phyloP scores from a whole-genome alignment of 108 stramenopile genomes.

The Pseudonitzschia multiseries region DNA sequence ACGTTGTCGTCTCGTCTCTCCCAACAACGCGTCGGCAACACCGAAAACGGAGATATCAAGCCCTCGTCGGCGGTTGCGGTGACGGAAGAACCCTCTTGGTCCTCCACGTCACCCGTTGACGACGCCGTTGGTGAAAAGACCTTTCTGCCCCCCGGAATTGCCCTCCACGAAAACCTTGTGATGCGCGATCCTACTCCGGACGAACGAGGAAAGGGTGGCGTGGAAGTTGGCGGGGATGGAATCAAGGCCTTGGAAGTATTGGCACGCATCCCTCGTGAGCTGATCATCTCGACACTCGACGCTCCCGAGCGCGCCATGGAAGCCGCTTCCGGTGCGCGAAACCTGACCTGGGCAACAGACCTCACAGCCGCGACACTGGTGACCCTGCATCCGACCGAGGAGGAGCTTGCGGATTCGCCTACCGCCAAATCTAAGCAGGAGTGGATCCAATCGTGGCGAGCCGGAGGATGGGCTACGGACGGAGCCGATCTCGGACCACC shows the following conservation, averaged over 20 bases:
- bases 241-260: slow-evolving; percentile 33
- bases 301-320: slow-evolving; percentile 29
- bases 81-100: neutral
- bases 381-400: slow-evolving; percentile 32
- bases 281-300: slow-evolving; percentile 25
- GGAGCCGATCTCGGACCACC: slow-evolving; percentile 30
- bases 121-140: neutral
- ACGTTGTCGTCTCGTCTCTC: neutral
- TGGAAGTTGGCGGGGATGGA: slow-evolving; percentile 1
- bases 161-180: slow-evolving; percentile 15
- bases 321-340: slow-evolving; percentile 20
- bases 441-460: slow-evolving; percentile 30
- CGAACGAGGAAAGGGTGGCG: slow-evolving; percentile 37
- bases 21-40: neutral
- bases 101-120: neutral
- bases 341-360: slow-evolving; percentile 33
- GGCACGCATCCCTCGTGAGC: slow-evolving; percentile 26
- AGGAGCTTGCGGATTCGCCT: slow-evolving; percentile 14
- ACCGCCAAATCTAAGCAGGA: neutral
- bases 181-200: slow-evolving; percentile 20
- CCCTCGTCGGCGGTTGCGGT: neutral
- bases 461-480: slow-evolving; percentile 35
- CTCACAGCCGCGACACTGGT: slow-evolving; percentile 29
- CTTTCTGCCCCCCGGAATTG: neutral
- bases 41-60: neutral